Evolutionary conservation across 208 protist species (phyloP).

Genomic region (Phytomonas serpens): DNA sequence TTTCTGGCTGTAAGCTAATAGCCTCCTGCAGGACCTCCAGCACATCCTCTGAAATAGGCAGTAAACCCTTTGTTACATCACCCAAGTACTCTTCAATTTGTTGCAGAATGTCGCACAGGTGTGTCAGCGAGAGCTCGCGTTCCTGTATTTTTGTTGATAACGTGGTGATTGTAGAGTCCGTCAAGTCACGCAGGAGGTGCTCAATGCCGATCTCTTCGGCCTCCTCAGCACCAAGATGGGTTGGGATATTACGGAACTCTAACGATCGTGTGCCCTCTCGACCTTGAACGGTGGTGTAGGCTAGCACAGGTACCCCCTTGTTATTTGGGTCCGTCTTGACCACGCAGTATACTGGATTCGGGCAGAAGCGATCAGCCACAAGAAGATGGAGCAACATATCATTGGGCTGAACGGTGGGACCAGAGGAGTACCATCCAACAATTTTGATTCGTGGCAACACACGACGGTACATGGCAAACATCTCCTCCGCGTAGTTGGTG

Average conservation of each 20-base stretch:
- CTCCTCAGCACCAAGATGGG: slow-evolving; percentile 94
- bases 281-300: slow-evolving; percentile 86
- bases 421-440: slow-evolving; percentile 99
- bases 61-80: slow-evolving; percentile 57
- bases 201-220: slow-evolving; percentile 99
- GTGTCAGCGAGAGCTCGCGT: slow-evolving; percentile 90
- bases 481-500: slow-evolving; percentile 92
- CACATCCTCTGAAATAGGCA: slow-evolving; percentile 83
- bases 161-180: slow-evolving; percentile 94
- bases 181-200: slow-evolving; percentile 98
- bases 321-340: slow-evolving; percentile 87
- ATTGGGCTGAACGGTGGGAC: slow-evolving; percentile 92
- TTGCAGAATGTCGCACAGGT: slow-evolving; percentile 82
- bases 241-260: slow-evolving; percentile 88
- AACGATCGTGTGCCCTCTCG: slow-evolving; percentile 65
- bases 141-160: slow-evolving; percentile 93
- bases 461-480: slow-evolving; percentile 98
- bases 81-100: slow-evolving; percentile 90
- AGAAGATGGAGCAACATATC: slow-evolving; percentile 98
- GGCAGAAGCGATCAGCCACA: slow-evolving; percentile 87
- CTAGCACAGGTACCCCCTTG: slow-evolving; percentile 83
- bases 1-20: slow-evolving; percentile 80
- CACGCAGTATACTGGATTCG: slow-evolving; percentile 90
- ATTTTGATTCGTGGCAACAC: slow-evolving; percentile 97
- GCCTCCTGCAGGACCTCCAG: slow-evolving; percentile 84